Base-by-base conservation (phyloP, 108 stramenopile species). In the Nitzschia palea region DNA sequence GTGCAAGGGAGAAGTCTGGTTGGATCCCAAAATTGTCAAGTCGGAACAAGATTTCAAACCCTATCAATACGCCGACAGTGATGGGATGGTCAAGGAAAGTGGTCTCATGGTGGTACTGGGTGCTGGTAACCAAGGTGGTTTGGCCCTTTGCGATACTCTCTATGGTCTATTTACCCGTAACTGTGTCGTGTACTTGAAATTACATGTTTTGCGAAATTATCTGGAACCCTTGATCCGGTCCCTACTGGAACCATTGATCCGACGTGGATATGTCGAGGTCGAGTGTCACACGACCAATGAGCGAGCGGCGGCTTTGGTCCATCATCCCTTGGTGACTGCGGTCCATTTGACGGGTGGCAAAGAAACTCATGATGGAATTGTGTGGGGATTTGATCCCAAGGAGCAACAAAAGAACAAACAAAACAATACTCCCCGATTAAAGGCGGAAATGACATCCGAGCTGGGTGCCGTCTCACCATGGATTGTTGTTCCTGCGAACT, bases 391-490 rank as follows among this genome's bases (percentile, higher is more conserved):
- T 10, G 30, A 47, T 44, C 50, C 50, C 40, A 52, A 62, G 32
- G 73, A 74, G 42, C 65, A 65, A 34, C 55, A 60, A 40, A 25
- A 30, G 35, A 63, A 64, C 66, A 30, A 50, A 10, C 6, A 40
- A 15, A 44, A 37, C 15, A 65, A 69, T 36, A 70, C 61, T 14
- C 65, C 68, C 31, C 48, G 48, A 52, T 2, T 64, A 18, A 55
- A 47, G 35, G 34, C 57, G 14, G 31, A 12, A 12, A 62, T 78
- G 45, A 63, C 73, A 8, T 62, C 76, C 18, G 80, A 81, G 55
- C 60, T 81, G 4, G 80, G 80, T 18, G 48, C 63, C 18, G 72
- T 71, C 9, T 68, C 71, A 22, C 80, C 80, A 2, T 78, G 72
- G 67, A 62, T 81, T 40, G 33, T 81, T 14, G 50, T 72, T 2